Conservation (phyloP, 768 basidiomycete genomes). For the Tricholoma flavovirens region DNA sequence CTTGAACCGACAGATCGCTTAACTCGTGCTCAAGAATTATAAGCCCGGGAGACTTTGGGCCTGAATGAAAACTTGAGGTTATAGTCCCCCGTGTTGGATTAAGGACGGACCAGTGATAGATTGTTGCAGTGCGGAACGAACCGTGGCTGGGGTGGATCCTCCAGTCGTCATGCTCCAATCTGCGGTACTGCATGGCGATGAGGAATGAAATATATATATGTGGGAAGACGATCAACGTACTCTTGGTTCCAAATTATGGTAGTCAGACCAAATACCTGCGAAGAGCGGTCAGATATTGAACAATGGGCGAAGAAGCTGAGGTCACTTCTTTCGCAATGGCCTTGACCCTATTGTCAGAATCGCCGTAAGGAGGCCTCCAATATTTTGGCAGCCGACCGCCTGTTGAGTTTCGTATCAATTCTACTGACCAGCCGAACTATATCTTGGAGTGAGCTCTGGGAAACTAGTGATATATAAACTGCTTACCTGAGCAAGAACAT, state of each 20-base stretch:
- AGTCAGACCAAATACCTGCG: constrained; percentile 63
- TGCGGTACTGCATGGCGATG: constrained; percentile 40
- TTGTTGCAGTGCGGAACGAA: constrained; percentile 43
- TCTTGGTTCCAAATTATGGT: constrained; percentile 93
- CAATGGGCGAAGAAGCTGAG: background rate
- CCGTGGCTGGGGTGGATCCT: constrained; percentile 38
- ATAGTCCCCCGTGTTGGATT: background rate
- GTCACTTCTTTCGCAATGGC: constrained; percentile 77
- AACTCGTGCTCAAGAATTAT: constrained; percentile 85
- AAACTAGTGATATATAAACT: background rate
- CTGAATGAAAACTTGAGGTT: constrained; percentile 21
- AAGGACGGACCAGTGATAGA: constrained; percentile 50
- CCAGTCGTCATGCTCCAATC: constrained; percentile 65
- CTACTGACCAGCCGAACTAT: constrained; percentile 74
- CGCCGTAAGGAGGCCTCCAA: constrained; percentile 90
- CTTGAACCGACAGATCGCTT: constrained; percentile 48
- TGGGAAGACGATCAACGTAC: constrained; percentile 34
- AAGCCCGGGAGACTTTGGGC: constrained; percentile 72
- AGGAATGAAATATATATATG: background rate
- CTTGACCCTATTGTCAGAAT: constrained; percentile 76
- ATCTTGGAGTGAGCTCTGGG: constrained; percentile 2
- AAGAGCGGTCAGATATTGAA: background rate
- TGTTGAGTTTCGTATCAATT: constrained; percentile 73
- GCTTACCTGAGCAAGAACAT: constrained; percentile 59
- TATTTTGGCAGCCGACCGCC: constrained; percentile 64